A percentile compares a stretch with the other conserved stretches of the same genome.
Conservation (phyloP, 306 rosid species). For the Cucumis cinereus region DNA sequence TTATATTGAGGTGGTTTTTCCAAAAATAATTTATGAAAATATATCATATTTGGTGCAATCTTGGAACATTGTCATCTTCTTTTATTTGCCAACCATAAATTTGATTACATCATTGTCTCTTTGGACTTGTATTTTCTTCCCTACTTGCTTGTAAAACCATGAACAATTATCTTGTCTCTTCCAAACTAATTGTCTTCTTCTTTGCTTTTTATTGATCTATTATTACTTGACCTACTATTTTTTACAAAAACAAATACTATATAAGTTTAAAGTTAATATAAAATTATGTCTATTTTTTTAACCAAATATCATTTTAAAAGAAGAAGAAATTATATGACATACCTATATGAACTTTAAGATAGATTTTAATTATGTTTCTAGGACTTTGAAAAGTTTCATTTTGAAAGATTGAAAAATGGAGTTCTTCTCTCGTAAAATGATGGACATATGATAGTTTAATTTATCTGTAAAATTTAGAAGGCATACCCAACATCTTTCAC, state of each 20-base stretch:
- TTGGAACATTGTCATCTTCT: neutral
- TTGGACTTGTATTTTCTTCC: neutral
- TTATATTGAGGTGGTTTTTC: neutral
- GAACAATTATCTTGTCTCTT: neutral
- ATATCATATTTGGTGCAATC: neutral
- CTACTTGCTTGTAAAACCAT: neutral
- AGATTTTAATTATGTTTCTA: too few relatives aligned
- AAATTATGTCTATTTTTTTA: too few relatives aligned
- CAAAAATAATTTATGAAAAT: neutral
- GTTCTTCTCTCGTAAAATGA: too few relatives aligned
- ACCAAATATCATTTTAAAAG: neutral
- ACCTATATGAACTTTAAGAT: too few relatives aligned
- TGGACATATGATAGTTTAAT: too few relatives aligned
- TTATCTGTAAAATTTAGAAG: too few relatives aligned
- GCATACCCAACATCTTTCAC: too few relatives aligned
- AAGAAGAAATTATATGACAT: too few relatives aligned
- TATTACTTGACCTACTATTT: neutral
- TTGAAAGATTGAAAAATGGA: too few relatives aligned
- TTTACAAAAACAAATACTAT: too few relatives aligned
- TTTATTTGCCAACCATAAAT: neutral
- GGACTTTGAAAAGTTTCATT: too few relatives aligned
- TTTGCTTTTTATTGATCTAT: neutral
- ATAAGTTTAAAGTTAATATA: too few relatives aligned
- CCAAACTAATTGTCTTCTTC: neutral
- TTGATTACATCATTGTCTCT: neutral